Conservation (phyloP, 352 stramenopile species). For the Pythium folliculosum region DNA sequence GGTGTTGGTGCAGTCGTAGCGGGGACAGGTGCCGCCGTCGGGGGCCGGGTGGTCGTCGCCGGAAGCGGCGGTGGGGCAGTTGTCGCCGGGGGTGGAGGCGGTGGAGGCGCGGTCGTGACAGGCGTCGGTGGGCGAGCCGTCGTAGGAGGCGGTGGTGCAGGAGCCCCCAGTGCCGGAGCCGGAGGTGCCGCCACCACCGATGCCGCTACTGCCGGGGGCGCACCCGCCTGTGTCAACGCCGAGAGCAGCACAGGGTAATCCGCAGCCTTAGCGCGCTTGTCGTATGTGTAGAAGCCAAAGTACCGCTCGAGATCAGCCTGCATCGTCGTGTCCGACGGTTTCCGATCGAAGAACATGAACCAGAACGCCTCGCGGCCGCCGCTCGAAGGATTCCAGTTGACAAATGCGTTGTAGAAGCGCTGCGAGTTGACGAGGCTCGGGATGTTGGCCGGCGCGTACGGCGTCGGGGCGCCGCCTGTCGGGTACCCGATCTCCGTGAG, state of each 20-base stretch:
- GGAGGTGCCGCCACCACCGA: conserved; percentile 3
- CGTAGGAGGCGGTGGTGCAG: conserved; percentile 3
- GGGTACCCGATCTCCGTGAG: conserved; percentile 71
- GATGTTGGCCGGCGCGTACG: conserved; percentile 42
- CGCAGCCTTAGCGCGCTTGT: conserved; percentile 37
- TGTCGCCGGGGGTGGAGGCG: conserved; percentile 4
- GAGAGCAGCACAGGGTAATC: conserved; percentile 42
- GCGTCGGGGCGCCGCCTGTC: conserved; percentile 39
- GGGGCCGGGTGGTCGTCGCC: background rate
- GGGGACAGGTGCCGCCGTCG: background rate
- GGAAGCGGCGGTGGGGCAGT: conserved; percentile 7
- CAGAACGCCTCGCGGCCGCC: conserved; percentile 66
- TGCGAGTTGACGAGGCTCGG: conserved; percentile 53
- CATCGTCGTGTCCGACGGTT: conserved; percentile 52
- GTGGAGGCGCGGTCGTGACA: conserved; percentile 7
- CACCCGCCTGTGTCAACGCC: conserved; percentile 5
- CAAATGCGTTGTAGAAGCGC: conserved; percentile 60
- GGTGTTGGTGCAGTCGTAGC: conserved; percentile 8
- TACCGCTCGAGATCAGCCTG: conserved; percentile 56
- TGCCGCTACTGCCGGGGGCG: conserved; percentile 6
- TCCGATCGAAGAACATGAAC: conserved; percentile 82
- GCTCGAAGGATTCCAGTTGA: conserved; percentile 54
- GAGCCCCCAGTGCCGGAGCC: conserved; percentile 10
- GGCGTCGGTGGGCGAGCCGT: conserved; percentile 13
- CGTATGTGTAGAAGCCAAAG: conserved; percentile 73